phyloP scores from a whole-genome alignment of 1,139 yeast species.

The Trichomonascaceae sp. region DNA sequence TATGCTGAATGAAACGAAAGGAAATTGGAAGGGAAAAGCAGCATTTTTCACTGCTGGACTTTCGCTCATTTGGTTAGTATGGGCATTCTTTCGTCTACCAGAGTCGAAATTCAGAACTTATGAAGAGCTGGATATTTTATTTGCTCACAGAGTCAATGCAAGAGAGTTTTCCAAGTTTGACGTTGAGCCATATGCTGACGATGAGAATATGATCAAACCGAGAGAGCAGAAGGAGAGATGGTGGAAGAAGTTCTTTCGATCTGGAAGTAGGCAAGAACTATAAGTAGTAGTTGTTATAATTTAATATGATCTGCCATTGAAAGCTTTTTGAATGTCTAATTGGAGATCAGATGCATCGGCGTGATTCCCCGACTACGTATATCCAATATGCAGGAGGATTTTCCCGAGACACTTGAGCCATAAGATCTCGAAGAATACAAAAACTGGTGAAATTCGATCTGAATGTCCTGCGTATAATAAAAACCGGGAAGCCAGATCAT shows the following conservation, averaged over 20 bases:
- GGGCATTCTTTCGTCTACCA: conserved; percentile 52
- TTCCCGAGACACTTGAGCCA: too few species aligned
- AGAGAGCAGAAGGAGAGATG: not conserved
- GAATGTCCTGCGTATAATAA: too few species aligned
- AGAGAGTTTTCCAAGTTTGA: conserved; percentile 6
- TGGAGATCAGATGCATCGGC: too few species aligned
- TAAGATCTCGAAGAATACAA: too few species aligned
- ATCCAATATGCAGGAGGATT: too few species aligned
- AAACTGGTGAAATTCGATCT: too few species aligned
- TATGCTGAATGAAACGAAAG: conserved; percentile 50
- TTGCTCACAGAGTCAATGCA: conserved; percentile 40
- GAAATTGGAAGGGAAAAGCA: conserved; percentile 52
- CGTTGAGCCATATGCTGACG: conserved; percentile 1
- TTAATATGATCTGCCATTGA: not conserved
- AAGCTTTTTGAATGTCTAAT: not conserved
- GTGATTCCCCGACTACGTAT: too few species aligned
- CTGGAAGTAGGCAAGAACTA: not conserved
- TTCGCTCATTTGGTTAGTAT: conserved; percentile 30
- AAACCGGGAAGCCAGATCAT: too few species aligned
- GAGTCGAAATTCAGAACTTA: conserved; percentile 52
- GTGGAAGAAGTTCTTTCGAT: not conserved
- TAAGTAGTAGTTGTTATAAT: not conserved
- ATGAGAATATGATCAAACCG: not conserved
- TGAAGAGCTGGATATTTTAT: conserved; percentile 53
- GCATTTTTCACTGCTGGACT: conserved; percentile 53